These are phyloP conservation scores for Davidsoniella virescens DNA, from an alignment of 2,329 filamentous ascomycete species.

Conservation along the genomic window DNA sequence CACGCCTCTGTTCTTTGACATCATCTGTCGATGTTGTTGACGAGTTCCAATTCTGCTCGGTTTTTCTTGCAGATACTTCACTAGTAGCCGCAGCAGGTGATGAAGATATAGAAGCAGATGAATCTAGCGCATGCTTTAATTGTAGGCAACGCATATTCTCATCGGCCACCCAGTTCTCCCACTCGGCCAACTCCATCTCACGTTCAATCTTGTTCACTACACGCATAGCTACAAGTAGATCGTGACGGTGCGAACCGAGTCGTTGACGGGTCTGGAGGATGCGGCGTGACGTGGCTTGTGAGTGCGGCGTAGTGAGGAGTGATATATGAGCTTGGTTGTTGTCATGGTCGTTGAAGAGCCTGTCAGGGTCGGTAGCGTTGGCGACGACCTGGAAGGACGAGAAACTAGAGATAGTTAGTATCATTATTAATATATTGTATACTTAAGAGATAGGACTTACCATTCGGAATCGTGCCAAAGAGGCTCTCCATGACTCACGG, in stretches of 20 bases:
- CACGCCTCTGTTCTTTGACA: constrained; percentile 19
- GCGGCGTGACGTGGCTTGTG: constrained; percentile 30
- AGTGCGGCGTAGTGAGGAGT: constrained; percentile 32
- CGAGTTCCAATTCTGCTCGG: constrained; percentile 20
- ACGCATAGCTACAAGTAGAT: constrained; percentile 77
- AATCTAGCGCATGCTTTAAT: constrained; percentile 19
- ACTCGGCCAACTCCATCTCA: constrained; percentile 74
- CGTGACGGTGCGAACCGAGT: constrained; percentile 71
- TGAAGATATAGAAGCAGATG: neutral
- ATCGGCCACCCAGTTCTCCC: constrained; percentile 78
- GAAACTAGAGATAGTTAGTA: constrained; percentile 28
- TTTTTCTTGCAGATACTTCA: constrained; percentile 21
- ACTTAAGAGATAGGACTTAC: neutral
- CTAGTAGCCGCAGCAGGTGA: constrained; percentile 15
- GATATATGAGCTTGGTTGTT: constrained; percentile 25
- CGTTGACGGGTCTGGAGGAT: constrained; percentile 68
- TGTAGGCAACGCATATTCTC: constrained; percentile 64
- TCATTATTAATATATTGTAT: neutral
- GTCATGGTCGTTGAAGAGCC: constrained; percentile 36
- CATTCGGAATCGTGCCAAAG: constrained; percentile 8
- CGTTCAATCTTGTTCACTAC: constrained; percentile 79
- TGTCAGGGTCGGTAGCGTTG: constrained; percentile 41
- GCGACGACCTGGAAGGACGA: constrained; percentile 44
- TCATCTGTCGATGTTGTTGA: constrained; percentile 18
- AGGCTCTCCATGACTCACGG: constrained; percentile 23